Percentiles rank a stretch among this genome's conserved stretches.
phyloP scores from a whole-genome alignment of 352 stramenopile genomes.

The Hyaloperonospora brassicae region DNA sequence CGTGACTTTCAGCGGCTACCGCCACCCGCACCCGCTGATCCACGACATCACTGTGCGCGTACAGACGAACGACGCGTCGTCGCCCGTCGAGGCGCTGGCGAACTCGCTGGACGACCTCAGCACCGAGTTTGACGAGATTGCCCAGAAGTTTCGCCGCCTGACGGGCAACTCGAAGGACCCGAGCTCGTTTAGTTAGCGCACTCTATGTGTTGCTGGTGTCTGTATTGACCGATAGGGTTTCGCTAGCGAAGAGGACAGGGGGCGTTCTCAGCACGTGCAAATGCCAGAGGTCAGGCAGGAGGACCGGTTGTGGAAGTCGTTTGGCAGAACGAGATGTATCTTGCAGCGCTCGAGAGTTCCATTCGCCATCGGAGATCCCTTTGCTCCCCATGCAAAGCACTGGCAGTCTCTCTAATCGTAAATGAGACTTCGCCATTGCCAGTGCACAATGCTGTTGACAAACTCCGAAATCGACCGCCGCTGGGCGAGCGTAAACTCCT shows the following conservation, averaged over 20 bases:
- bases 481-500: conserved; percentile 74
- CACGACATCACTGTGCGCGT: conserved; percentile 94
- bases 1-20: conserved; percentile 92
- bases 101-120: conserved; percentile 82
- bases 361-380: no score
- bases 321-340: no score
- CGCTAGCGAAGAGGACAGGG: no score
- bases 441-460: conserved; percentile 84
- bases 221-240: no score
- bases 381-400: no score
- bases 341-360: no score
- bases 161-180: conserved; percentile 81
- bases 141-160: conserved; percentile 72
- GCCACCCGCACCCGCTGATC: conserved; percentile 94
- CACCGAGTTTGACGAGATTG: conserved; percentile 82
- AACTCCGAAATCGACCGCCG: conserved; percentile 78
- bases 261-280: no score
- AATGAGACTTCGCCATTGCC: conserved; percentile 80
- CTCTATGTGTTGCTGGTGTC: background rate
- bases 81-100: conserved; percentile 68
- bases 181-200: conserved; percentile 64
- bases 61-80: conserved; percentile 83
- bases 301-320: no score
- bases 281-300: no score
- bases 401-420: conserved; percentile 53